Evolutionary conservation across 352 stramenopile species (phyloP).

Genomic region (Phytophthora colocasiae): DNA sequence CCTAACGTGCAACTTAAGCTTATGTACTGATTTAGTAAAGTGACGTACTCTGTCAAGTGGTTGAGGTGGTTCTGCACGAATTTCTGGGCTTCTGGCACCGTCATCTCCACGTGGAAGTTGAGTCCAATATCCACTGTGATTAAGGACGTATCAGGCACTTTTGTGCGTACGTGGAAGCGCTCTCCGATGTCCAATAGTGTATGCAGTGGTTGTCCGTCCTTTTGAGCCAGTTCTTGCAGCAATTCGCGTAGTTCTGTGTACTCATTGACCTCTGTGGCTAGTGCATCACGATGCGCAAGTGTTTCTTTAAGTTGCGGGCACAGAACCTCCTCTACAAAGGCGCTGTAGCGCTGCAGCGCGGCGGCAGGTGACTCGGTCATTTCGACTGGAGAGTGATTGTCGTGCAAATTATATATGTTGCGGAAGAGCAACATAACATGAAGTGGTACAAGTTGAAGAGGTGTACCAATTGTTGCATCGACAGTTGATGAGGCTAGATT

Average conservation of each 20-base stretch:
- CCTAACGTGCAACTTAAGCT: no score
- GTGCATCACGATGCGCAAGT: slow-evolving; percentile 56
- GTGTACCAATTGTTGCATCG: slow-evolving; percentile 1
- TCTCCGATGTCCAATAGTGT: slow-evolving; percentile 77
- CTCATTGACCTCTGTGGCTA: slow-evolving; percentile 63
- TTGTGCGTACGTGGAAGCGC: slow-evolving; percentile 76
- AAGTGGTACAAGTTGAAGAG: slow-evolving; percentile 8
- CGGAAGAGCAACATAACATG: neutral
- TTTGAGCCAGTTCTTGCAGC: slow-evolving; percentile 41
- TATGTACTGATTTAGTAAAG: neutral
- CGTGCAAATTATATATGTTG: no score
- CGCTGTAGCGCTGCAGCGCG: slow-evolving; percentile 65
- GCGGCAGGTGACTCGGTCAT: slow-evolving; percentile 26
- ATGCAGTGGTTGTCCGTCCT: slow-evolving; percentile 32
- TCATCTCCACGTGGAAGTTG: slow-evolving; percentile 86
- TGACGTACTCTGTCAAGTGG: slow-evolving; percentile 56
- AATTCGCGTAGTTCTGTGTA: slow-evolving; percentile 67
- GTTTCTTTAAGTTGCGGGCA: slow-evolving; percentile 72
- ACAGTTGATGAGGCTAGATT: neutral
- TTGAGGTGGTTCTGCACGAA: slow-evolving; percentile 67
- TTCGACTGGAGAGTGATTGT: neutral
- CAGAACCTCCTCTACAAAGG: slow-evolving; percentile 76
- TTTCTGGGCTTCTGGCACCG: slow-evolving; percentile 54
- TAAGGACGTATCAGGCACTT: slow-evolving; percentile 62
- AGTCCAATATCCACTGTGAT: slow-evolving; percentile 78